Percentiles rank a stretch among this genome's conserved stretches.
These are phyloP conservation scores for Rhizopus microsporus DNA, from an alignment of 371 early-diverging fungal genomes.

Conservation along the genomic window DNA sequence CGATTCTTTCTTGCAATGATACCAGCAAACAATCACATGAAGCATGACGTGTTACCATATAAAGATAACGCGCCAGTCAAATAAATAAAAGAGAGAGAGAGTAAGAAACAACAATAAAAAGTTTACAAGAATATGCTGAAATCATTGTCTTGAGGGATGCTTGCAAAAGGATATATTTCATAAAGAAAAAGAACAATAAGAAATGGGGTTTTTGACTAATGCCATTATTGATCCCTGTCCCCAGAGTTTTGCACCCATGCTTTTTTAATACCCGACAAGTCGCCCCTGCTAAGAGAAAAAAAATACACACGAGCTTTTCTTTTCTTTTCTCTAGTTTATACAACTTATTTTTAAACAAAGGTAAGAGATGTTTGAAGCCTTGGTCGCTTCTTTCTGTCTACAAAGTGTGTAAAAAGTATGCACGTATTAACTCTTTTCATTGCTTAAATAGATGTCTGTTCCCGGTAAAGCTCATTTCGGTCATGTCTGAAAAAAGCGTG, in stretches of 20 bases:
- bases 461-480: conserved; percentile 21
- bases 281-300: background rate
- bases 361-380: background rate
- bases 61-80: no score
- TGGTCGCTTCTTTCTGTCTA: background rate
- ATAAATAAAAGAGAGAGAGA: no score
- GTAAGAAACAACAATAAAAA: no score
- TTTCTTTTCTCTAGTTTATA: background rate
- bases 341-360: background rate
- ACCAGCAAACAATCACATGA: no score
- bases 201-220: no score
- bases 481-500: background rate
- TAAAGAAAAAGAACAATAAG: no score
- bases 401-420: no score
- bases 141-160: no score
- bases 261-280: background rate
- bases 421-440: background rate
- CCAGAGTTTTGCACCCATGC: background rate
- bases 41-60: no score
- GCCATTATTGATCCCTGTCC: background rate
- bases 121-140: no score
- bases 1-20: no score
- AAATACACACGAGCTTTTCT: background rate
- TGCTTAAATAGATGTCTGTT: conserved; percentile 24
- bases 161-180: no score